Conservation (phyloP, 2,329 filamentous ascomycete species). For the Pleoardoris graminearum region DNA sequence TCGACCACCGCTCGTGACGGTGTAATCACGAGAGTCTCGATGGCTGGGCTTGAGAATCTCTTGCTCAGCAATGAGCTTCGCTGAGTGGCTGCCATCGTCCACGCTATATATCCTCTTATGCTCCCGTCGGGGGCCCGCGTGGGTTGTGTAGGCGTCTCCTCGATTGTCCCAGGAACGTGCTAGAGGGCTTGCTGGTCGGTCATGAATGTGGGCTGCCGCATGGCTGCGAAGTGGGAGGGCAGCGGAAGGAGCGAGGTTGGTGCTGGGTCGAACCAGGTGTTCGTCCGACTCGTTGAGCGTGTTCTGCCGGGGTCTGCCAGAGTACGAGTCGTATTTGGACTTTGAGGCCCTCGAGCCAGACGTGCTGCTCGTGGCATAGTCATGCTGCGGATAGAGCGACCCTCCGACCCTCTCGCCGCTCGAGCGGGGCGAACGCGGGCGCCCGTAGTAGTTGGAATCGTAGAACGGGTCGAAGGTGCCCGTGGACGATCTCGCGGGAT, state of each 20-base stretch:
- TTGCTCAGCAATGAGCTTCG: conserved; percentile 43
- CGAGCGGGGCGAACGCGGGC: conserved; percentile 38
- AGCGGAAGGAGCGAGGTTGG: conserved; percentile 31
- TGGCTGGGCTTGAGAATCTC: conserved; percentile 42
- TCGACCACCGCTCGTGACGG: conserved; percentile 35
- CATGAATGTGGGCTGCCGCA: conserved; percentile 21
- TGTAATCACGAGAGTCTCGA: conserved; percentile 30
- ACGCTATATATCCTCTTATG: conserved; percentile 56
- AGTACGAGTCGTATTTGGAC: conserved; percentile 50
- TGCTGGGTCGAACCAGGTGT: conserved; percentile 38
- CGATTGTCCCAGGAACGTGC: conserved; percentile 40
- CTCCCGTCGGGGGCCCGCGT: conserved; percentile 32
- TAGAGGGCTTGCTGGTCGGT: conserved; percentile 49
- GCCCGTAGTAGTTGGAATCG: conserved; percentile 34
- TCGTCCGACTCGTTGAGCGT: conserved; percentile 48
- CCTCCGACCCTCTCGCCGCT: conserved; percentile 38
- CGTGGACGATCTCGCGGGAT: conserved; percentile 43
- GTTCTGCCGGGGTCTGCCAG: conserved; percentile 51
- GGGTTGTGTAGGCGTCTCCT: conserved; percentile 45
- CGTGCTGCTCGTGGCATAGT: conserved; percentile 31
- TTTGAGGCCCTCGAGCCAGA: conserved; percentile 32
- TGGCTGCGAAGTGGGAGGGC: conserved; percentile 40
- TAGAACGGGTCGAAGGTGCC: conserved; percentile 45
- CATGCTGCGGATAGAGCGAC: conserved; percentile 26
- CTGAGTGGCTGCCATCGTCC: conserved; percentile 48